Evolutionary conservation across 1,139 yeast species (phyloP).

Genomic region (Arxiozyma slooffiae): DNA sequence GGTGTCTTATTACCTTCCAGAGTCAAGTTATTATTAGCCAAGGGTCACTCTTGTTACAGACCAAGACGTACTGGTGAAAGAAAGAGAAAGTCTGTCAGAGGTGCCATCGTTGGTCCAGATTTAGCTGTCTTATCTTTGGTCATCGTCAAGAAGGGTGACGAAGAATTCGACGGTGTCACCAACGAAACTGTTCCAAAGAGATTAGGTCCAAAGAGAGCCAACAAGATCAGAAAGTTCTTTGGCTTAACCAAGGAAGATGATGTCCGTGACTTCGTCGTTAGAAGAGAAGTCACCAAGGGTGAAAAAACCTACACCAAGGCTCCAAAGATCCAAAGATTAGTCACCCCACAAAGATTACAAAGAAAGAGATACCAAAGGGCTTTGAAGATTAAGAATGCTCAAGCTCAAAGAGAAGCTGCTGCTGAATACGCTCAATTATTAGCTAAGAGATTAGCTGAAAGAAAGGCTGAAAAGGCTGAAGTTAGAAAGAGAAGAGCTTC

Average conservation of each 20-base stretch:
- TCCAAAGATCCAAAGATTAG: constrained; percentile 99
- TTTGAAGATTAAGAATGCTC: constrained; percentile 92
- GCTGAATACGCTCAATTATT: constrained; percentile 98
- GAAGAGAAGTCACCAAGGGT: constrained; percentile 97
- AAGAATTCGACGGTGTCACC: constrained; percentile 92
- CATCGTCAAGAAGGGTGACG: constrained; percentile 94
- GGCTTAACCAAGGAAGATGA: constrained; percentile 97
- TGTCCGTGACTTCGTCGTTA: constrained; percentile 89
- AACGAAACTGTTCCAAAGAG: constrained; percentile 94
- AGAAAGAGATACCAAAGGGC: constrained; percentile 97
- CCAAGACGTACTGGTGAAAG: constrained; percentile 99
- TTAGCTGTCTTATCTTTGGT: constrained; percentile 90
- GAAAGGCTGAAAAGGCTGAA: constrained; percentile 97
- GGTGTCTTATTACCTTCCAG: constrained; percentile 99
- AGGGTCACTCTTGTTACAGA: constrained; percentile 98
- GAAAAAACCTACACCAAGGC: constrained; percentile 99
- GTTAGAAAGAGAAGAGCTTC: constrained; percentile 99
- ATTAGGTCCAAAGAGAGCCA: constrained; percentile 99
- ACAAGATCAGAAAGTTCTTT: constrained; percentile 98
- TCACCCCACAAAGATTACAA: constrained; percentile 97
- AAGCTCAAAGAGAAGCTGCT: constrained; percentile 99
- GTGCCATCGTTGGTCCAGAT: constrained; percentile 97
- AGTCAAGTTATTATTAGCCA: constrained; percentile 88
- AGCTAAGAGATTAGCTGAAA: constrained; percentile 96
- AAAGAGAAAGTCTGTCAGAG: constrained; percentile 99